Conservation (phyloP, 371 early-diverging fungal genomes). For the Mortierella sp. region DNA sequence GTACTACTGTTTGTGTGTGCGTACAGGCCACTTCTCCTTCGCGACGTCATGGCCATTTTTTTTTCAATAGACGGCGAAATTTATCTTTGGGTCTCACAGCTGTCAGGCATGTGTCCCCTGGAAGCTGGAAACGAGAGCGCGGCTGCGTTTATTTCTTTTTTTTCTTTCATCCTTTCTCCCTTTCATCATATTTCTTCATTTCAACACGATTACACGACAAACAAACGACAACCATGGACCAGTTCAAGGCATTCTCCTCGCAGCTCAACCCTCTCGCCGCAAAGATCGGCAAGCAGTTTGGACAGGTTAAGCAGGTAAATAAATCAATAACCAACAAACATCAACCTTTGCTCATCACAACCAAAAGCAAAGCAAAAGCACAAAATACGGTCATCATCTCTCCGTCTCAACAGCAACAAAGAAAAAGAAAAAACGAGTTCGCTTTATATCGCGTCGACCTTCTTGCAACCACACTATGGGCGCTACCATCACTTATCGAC, state of each 20-base stretch:
- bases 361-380: not conserved
- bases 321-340: not conserved
- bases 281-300: slow-evolving; percentile 78
- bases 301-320: slow-evolving; percentile 86
- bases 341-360: not conserved
- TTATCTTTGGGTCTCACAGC: too few relatives aligned
- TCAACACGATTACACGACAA: slow-evolving; percentile 17
- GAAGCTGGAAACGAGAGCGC: too few relatives aligned
- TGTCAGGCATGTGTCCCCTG: too few relatives aligned
- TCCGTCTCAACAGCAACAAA: too few relatives aligned
- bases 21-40: too few relatives aligned
- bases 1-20: too few relatives aligned
- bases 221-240: slow-evolving; percentile 64
- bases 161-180: slow-evolving; percentile 1
- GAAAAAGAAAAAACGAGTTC: too few relatives aligned
- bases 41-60: slow-evolving; percentile 15
- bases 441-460: too few relatives aligned
- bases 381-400: not conserved
- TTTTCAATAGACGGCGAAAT: too few relatives aligned
- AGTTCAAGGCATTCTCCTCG: slow-evolving; percentile 71
- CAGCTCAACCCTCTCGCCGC: slow-evolving; percentile 83
- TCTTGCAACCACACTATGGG: too few relatives aligned
- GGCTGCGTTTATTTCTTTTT: not conserved
- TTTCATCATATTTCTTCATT: slow-evolving; percentile 1
- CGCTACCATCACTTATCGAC: too few relatives aligned